These are phyloP conservation scores for Phylloporus arenicola DNA, from an alignment of 768 basidiomycete species.

Conservation along the genomic window DNA sequence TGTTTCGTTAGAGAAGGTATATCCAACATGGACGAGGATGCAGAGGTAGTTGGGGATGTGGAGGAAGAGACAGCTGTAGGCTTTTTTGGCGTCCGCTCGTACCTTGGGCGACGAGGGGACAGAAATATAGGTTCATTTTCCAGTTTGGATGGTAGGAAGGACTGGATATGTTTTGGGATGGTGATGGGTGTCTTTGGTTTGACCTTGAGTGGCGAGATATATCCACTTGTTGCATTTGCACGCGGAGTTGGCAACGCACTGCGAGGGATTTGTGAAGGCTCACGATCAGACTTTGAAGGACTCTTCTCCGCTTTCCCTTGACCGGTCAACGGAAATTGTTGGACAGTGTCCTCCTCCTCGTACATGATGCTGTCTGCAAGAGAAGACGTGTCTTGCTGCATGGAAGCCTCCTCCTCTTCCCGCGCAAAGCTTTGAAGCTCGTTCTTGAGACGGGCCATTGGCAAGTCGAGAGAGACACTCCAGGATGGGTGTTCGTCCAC, in stretches of 20 bases:
- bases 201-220: conserved; percentile 48
- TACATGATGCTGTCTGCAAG: conserved; percentile 27
- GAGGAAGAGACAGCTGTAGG: conserved; percentile 7
- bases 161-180: conserved; percentile 47
- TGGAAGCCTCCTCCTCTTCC: conserved; percentile 33
- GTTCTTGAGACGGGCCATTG: conserved; percentile 60
- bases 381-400: conserved; percentile 15
- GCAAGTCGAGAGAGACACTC: conserved; percentile 70
- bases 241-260: conserved; percentile 33
- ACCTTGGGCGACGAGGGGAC: conserved; percentile 33
- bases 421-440: conserved; percentile 52
- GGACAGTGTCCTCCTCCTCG: conserved; percentile 26
- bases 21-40: conserved; percentile 35
- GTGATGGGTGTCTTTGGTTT: conserved; percentile 56
- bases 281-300: conserved; percentile 40
- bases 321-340: conserved; percentile 27
- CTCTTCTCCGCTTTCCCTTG: conserved; percentile 45
- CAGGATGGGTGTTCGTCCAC: conserved; percentile 55
- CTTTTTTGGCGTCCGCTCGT: conserved; percentile 27
- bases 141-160: conserved; percentile 64
- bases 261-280: conserved; percentile 28
- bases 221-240: conserved; percentile 27
- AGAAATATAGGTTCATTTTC: conserved; percentile 51
- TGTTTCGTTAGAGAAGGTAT: conserved; percentile 45
- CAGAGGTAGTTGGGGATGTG: conserved; percentile 28